Conservation (phyloP, 208 protist genomes). For the Leishmania tropica region DNA sequence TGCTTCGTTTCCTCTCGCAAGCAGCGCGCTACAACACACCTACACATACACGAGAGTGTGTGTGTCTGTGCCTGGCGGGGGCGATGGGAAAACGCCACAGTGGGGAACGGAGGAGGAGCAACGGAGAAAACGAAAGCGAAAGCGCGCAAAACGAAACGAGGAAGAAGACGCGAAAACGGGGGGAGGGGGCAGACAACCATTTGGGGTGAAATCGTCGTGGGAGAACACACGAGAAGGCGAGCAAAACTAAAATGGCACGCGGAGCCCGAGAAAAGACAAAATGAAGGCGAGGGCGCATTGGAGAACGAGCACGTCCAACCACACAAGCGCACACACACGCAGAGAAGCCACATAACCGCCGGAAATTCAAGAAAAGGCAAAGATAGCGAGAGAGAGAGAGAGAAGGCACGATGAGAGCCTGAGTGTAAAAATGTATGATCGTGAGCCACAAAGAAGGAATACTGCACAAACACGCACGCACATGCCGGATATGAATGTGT, state of each 20-base stretch:
- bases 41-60: neutral
- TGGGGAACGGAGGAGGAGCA: neutral
- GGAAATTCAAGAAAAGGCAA: neutral
- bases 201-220: neutral
- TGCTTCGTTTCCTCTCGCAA: neutral
- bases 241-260: neutral
- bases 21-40: neutral
- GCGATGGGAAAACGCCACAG: neutral
- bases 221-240: neutral
- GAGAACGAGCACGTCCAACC: neutral
- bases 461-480: neutral
- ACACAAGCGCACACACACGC: neutral
- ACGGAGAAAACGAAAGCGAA: neutral
- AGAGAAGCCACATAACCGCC: neutral
- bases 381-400: neutral
- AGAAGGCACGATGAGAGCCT: neutral
- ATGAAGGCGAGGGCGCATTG: neutral
- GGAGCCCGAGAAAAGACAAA: neutral
- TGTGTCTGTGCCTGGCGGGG: neutral
- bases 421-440: conserved; percentile 1
- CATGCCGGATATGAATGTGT: conserved; percentile 1
- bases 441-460: conserved; percentile 3
- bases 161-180: neutral
- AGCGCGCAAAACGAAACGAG: neutral
- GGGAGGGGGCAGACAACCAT: neutral